Base-by-base conservation (phyloP, 768 basidiomycete genomes). In the Hypsizygus marmoreus region DNA sequence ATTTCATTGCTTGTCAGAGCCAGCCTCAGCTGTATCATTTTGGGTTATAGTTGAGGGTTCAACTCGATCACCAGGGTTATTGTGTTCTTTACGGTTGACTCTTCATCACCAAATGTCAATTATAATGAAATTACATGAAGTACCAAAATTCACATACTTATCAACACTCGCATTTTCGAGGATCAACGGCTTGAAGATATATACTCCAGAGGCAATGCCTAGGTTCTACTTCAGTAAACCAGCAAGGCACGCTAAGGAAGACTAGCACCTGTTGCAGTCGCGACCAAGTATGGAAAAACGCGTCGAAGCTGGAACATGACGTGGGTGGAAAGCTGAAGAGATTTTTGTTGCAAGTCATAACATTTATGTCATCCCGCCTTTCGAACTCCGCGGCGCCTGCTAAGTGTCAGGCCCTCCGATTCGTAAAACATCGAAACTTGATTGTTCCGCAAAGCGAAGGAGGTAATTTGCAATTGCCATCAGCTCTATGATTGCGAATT, bases 201-300 rank as follows among this genome's bases (percentile, higher is more conserved):
- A 86, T 16, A 84, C 59, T 7, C 85, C 85, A 10, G 85, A 84
- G 20, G 72, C 53, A 40, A 84, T 61, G 23, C 85, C 85, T 86
- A 50, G 11, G 39, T 47, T 14, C 34, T 40, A 16, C 31, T 20
- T 47, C 40, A 41, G 44, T 36, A 16, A 23, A 20, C 39, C 4
- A 24, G 4, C 16, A 22, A 24, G n/a, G 34, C 14, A 26, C 11
- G 9, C 12, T n/a, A 40, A 3, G 4, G 16, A 45, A 40, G 42
- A 14, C 13, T 34, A 51, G 43, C 56, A 85, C 86, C 86, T 59
- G 83, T 72, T 33, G 72, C 52, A 26, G 75, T 72, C 43, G 86
- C 85, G 30, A 86, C 62, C 25, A 82, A 34, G 50, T 75, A 75
- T 24, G 84, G 81, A 17, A 72, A 52, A 25, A 70, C 61, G 46